These are phyloP conservation scores for Takakia lepidozioides DNA, from an alignment of 225 moss, liverwort and hornwort species.

Conservation along the genomic window DNA sequence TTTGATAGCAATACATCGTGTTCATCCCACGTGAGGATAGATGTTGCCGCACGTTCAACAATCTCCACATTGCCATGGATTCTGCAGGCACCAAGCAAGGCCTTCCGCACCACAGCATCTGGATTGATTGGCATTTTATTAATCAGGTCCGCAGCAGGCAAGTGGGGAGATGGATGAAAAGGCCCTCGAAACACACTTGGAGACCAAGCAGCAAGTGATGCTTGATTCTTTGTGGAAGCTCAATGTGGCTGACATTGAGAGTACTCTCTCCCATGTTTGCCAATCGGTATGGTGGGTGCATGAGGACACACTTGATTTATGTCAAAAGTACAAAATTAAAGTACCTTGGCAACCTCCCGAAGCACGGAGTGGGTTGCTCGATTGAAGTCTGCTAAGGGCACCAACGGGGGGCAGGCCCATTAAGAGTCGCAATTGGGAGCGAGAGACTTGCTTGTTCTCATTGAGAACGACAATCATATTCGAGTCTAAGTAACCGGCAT, in stretches of 20 bases:
- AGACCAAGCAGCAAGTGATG: constrained; percentile 37
- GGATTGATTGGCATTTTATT: too few relatives aligned
- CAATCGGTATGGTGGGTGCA: constrained; percentile 31
- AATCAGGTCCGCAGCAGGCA: constrained; percentile 25
- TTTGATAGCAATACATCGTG: too few relatives aligned
- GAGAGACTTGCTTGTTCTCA: constrained; percentile 41
- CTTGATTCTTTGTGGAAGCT: constrained; percentile 53
- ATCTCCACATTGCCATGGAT: too few relatives aligned
- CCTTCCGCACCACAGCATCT: too few relatives aligned
- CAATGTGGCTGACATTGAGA: constrained; percentile 60
- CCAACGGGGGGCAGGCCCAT: constrained; percentile 33
- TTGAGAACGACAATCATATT: constrained; percentile 41
- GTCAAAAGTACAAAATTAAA: not conserved
- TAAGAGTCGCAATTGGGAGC: constrained; percentile 31
- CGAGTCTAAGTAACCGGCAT: constrained; percentile 32
- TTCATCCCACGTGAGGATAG: too few relatives aligned
- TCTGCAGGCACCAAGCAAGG: too few relatives aligned
- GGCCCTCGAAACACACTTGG: constrained; percentile 26
- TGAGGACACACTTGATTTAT: too few relatives aligned
- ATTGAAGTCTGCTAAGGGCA: constrained; percentile 34
- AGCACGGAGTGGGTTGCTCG: constrained; percentile 31
- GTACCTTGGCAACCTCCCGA: constrained; percentile 39
- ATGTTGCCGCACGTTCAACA: too few relatives aligned
- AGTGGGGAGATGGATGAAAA: constrained; percentile 20
- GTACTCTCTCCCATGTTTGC: constrained; percentile 53